Percentiles rank a stretch among this genome's conserved stretches.
Conservation (phyloP, 371 early-diverging fungal genomes). For the Zopfochytrium polystomum region DNA sequence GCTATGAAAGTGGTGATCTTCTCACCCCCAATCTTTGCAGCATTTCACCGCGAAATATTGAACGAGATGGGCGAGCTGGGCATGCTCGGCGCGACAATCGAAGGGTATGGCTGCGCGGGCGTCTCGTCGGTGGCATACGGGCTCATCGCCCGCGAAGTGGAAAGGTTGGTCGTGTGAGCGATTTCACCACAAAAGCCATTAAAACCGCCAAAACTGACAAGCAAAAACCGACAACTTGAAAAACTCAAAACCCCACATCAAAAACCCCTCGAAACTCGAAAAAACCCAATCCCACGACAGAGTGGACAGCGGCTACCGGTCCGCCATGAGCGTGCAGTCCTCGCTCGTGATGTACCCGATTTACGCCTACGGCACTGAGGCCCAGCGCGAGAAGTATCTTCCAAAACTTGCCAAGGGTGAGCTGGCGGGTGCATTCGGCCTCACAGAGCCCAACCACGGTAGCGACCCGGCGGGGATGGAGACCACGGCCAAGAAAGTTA, state of each 20-base stretch:
- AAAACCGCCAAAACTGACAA: too few species aligned
- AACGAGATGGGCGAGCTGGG: slow-evolving; percentile 93
- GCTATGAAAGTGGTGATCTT: too few species aligned
- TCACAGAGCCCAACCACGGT: slow-evolving; percentile 98
- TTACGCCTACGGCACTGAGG: slow-evolving; percentile 88
- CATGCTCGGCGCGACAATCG: slow-evolving; percentile 89
- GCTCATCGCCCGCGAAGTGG: slow-evolving; percentile 92
- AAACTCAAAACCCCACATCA: too few species aligned
- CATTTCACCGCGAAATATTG: slow-evolving; percentile 87
- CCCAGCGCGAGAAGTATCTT: slow-evolving; percentile 87
- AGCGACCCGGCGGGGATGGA: slow-evolving; percentile 94
- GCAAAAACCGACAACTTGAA: too few species aligned
- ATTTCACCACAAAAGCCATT: too few species aligned
- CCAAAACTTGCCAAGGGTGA: slow-evolving; percentile 88
- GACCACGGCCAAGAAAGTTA: slow-evolving; percentile 72
- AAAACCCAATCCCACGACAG: too few species aligned
- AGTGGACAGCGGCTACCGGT: slow-evolving; percentile 94
- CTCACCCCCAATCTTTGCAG: too few species aligned
- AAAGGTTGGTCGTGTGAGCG: too few species aligned
- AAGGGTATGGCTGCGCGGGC: slow-evolving; percentile 96
- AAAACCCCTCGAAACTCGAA: too few species aligned
- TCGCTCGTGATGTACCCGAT: slow-evolving; percentile 98
- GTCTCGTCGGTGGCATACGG: slow-evolving; percentile 97
- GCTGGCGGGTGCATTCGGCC: slow-evolving; percentile 87
- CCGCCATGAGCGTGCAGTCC: slow-evolving; percentile 97